Evolutionary conservation across 495 filamentous ascomycete genomes (phyloP), one percentile per base, ranked within the genome.

Genomic region (Penicillium parvum): DNA sequence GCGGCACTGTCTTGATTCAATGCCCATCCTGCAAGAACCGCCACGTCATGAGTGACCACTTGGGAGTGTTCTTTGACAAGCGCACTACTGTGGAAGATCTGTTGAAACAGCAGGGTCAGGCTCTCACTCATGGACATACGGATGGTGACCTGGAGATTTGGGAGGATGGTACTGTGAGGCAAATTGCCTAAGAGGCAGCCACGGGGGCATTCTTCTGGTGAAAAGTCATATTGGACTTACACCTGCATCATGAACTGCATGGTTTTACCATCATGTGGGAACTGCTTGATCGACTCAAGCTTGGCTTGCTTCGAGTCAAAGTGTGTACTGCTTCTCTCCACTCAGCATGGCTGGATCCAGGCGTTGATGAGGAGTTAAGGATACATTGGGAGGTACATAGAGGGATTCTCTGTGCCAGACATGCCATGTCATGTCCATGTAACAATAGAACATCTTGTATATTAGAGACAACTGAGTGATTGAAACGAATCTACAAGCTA

Each of bases 31-130:
- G 92, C 64, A 74, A 82, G 52, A 86, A 84, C 53, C 75, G 88
- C 15, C 92, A 99, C 71, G 69, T 97, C 40, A 96, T 99, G 53
- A 82, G 77, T 57, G 92, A 99, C 67, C 85, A 99, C 66, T 66
- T 97, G 29, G 63, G 65, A 10, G 70, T 74, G 26, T 74, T 74
- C 49, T 65, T 64, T 20, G 71, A 74, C 20, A 47, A 61, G 32
- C 54, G 53, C 34, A 65, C 53, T 14, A 72, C 59, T 0, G 37
- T 65, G 5, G 63, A 68, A 45, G 65, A 66, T 50, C 52, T 72
- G 2, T 15, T 73, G 46, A 42, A 50, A 16, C 41, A 66, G 33
- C 44, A 61, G 21, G 70, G 71, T 4, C 47, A 56, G 38, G 38
- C 43, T 11, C 10, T 71, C 20, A 66, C 51, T 1, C 61, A 65